Percentiles rank a stretch among this genome's conserved stretches.
Evolutionary conservation across 2,329 filamentous ascomycete species (phyloP).

Genomic region (Fusarium sp.): DNA sequence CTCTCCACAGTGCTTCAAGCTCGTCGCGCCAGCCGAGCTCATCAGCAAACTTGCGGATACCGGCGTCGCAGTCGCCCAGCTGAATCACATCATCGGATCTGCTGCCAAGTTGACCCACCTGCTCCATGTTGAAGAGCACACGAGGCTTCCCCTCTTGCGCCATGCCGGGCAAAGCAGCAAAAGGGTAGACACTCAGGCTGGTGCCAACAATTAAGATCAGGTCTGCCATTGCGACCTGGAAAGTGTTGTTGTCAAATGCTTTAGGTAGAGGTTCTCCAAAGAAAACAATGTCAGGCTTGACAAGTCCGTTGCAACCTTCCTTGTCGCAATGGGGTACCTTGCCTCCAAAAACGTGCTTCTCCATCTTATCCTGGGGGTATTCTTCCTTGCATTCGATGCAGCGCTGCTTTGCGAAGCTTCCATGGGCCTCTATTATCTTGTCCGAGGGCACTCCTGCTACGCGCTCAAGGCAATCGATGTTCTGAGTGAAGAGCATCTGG

Average conservation of each 20-base stretch:
- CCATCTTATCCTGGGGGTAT: constrained; percentile 81
- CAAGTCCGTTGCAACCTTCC: constrained; percentile 75
- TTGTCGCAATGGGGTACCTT: constrained; percentile 76
- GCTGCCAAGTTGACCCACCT: constrained; percentile 81
- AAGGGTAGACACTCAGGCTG: constrained; percentile 87
- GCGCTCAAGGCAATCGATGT: constrained; percentile 95
- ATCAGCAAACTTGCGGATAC: constrained; percentile 81
- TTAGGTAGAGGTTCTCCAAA: constrained; percentile 77
- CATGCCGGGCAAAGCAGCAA: constrained; percentile 80
- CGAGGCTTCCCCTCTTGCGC: constrained; percentile 73
- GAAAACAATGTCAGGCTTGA: constrained; percentile 96
- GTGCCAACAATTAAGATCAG: constrained; percentile 89
- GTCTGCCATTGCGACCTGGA: constrained; percentile 72
- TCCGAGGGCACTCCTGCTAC: constrained; percentile 84
- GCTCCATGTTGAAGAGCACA: constrained; percentile 87
- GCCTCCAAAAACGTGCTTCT: constrained; percentile 71
- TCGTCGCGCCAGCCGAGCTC: constrained; percentile 88
- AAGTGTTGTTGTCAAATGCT: constrained; percentile 50
- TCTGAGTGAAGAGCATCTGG: constrained; percentile 92
- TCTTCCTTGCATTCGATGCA: constrained; percentile 86
- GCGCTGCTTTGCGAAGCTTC: constrained; percentile 89
- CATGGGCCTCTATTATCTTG: constrained; percentile 91
- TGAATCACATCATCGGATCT: constrained; percentile 85
- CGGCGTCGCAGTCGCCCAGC: constrained; percentile 84
- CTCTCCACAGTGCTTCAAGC: constrained; percentile 79